Evolutionary conservation across 495 filamentous ascomycete species (phyloP), one percentile per base, ranked within the genome.

Genomic region (Penicillium robsamsonii): DNA sequence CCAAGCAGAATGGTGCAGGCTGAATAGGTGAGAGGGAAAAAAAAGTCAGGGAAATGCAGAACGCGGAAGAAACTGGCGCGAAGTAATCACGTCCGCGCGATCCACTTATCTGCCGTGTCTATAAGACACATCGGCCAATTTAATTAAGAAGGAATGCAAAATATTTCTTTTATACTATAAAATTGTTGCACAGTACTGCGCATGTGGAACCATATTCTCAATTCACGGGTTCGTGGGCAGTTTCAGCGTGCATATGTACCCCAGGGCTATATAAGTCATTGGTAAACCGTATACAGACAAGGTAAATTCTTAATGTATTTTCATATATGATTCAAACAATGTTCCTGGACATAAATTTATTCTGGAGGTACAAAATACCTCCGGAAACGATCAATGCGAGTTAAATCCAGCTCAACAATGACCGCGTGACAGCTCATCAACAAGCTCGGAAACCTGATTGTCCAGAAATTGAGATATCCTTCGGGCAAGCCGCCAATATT

Each of bases 381-480:
- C 69, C 81, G 85, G 65, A 96, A 96, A 41, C 90, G 77, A 68
- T 89, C 86, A 63, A 81, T 79, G 22, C 77, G 69, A 49, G 87
- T 82, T 75, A 90, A 80, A 4, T 77, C 74, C 60, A 88, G 67
- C 38, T 87, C 81, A 46, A 81, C 79, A 42, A 96, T 81, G 27
- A 91, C 81, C 60, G 80, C 79, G 72, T 90, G 92, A 69, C 90
- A 93, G 41, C 75, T 77, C 74, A 97, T 87, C 62, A 98, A 61
- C 61, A 98, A 71, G 59, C 84, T 87, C 22, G 93, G 91, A 67
- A 97, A 97, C 50, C 82, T 77, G 10, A 76, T 70, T 0, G 88
- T 87, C 89, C 94, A 98, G 70, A 95, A 97, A 10, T 77, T 79
- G 40, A 97, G 70, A 66, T 96, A 98, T 0, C 91, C 92, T 22